Base-by-base conservation (phyloP, 805 yeast species). In the Pichia thaimueangensis region DNA sequence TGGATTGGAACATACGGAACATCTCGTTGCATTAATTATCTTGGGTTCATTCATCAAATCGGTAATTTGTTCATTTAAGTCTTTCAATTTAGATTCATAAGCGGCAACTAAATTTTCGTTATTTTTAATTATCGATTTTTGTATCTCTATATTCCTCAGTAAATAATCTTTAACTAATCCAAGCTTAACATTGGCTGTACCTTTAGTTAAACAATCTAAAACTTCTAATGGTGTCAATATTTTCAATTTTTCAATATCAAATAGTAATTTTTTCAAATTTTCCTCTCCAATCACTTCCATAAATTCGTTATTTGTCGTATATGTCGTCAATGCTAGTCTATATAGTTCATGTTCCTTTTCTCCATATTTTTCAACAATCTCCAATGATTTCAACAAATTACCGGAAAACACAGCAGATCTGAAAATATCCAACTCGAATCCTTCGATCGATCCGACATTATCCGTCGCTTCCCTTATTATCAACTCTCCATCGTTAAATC, bases 211-310 rank as follows among this genome's bases (percentile, higher is more conserved):
- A 20, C 47, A 45, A 27, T 44, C 44, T 4, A 48, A 25, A 2
- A 93, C 65, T 50, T 89, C 96, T 16, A 86, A 60, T 0, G 94
- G 84, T 0, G 94, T 69, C 63, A 86, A 68, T 13, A 83, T 57
- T 37, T 75, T 73, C 13, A 67, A 63, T 3, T 65, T 57, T 36
- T 75, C 71, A 37, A 86, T 73, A 43, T 68, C 71, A 22, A 72
- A 63, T 16, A 91, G 59, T 1, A 89, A 64, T 15, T 57, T 56
- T 39, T 64, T 61, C 42, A 77, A 62, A 36, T 72, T 65, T 33
- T 72, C 71, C 13, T 73, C 70, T 1, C 85, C 78, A 6, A 83
- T 71, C 28, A 65, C 62, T 3, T 70, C 63, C 47, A 76, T 72
- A 2, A 80, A 61, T 3, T 66, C 67, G 31, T 72, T 72, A 2